A percentile compares a stretch with the other conserved stretches of the same genome.
Conservation (phyloP, 148 eudicot species). For the Vaccinium corymbosum region DNA sequence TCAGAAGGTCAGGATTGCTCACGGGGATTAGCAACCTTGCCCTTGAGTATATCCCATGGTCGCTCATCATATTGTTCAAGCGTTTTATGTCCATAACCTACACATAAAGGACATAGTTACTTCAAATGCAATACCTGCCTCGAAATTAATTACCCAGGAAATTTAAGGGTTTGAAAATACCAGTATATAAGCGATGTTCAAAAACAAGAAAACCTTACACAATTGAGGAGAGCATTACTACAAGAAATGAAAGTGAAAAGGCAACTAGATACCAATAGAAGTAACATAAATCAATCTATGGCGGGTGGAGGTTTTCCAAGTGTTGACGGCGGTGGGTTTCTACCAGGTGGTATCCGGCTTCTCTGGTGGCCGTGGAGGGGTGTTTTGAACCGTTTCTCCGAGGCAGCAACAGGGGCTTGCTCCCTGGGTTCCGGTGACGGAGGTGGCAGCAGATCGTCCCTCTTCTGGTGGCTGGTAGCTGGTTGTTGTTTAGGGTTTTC, state of each 20-base stretch:
- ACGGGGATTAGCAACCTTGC: slow-evolving; percentile 81
- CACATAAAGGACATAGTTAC: slow-evolving; percentile 13
- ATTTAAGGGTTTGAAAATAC: not conserved
- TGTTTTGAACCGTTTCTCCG: too few species aligned
- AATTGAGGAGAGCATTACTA: not conserved
- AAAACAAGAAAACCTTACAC: not conserved
- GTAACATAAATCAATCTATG: not conserved
- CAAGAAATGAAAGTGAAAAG: not conserved
- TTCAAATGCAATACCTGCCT: not conserved
- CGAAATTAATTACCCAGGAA: not conserved
- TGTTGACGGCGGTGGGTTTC: too few species aligned
- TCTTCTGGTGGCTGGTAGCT: too few species aligned
- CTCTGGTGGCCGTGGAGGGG: too few species aligned
- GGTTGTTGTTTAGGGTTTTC: too few species aligned
- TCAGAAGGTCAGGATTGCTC: slow-evolving; percentile 54
- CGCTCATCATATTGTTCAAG: slow-evolving; percentile 98
- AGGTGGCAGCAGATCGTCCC: too few species aligned
- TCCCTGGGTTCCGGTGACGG: too few species aligned
- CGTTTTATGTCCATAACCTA: slow-evolving; percentile 90
- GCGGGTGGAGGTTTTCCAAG: too few species aligned
- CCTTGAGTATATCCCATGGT: slow-evolving; percentile 94
- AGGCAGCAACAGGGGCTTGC: too few species aligned
- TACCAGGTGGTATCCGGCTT: too few species aligned
- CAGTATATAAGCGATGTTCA: not conserved
- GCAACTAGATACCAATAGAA: slow-evolving; percentile 5